Conservation (phyloP, 139 green algal genomes). For the Micractinium sp. region DNA sequence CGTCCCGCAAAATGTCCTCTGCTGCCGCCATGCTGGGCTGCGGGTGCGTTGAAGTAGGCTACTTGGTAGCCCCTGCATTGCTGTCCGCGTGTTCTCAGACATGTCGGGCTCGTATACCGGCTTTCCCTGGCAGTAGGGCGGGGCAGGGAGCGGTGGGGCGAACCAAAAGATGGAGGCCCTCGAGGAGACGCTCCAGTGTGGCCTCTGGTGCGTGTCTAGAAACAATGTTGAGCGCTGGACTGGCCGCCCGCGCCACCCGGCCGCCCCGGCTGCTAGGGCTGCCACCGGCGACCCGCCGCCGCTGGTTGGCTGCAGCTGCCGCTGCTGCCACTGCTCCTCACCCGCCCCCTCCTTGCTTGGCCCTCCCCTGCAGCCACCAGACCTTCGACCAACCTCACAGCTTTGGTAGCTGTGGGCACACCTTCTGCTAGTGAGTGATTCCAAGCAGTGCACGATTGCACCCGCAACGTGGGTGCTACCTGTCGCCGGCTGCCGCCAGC, state of each 20-base stretch:
- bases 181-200: neutral
- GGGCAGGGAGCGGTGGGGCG: neutral
- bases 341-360: neutral
- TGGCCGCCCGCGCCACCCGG: neutral
- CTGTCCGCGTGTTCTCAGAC: neutral
- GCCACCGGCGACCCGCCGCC: neutral
- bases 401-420: conserved; percentile 60
- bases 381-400: conserved; percentile 49
- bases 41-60: too few relatives aligned
- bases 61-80: too few relatives aligned
- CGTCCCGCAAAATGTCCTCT: too few relatives aligned
- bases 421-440: conserved; percentile 63
- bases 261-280: neutral
- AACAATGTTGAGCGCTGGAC: too few relatives aligned
- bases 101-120: too few relatives aligned
- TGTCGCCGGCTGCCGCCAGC: conserved; percentile 3
- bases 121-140: neutral
- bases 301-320: neutral
- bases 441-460: neutral
- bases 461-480: neutral
- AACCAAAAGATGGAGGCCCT: neutral
- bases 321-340: neutral
- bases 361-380: conserved; percentile 42
- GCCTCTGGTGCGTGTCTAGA: neutral
- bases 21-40: too few relatives aligned